Conservation (phyloP, 805 yeast genomes). For the Suhomyces vadensis region DNA sequence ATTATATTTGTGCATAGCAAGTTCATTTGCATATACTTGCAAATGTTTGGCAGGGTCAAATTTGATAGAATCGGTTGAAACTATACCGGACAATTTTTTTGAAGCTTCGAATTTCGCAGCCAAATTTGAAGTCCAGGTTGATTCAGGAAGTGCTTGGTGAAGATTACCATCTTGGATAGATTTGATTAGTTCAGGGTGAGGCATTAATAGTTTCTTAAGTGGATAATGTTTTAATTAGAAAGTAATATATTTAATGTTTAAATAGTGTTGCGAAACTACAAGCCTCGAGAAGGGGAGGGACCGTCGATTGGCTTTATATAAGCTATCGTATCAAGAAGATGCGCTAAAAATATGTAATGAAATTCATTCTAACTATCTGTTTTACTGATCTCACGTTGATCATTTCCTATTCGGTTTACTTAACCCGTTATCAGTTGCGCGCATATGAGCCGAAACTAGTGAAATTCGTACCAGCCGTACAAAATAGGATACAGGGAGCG, state of each 20-base stretch:
- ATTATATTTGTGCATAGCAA: conserved; percentile 19
- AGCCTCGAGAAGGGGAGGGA: neutral
- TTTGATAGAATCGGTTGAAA: conserved; percentile 6
- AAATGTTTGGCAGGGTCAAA: conserved; percentile 40
- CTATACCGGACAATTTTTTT: conserved; percentile 11
- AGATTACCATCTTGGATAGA: conserved; percentile 32
- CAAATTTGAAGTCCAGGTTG: conserved; percentile 33
- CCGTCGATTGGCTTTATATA: neutral
- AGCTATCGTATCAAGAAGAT: neutral
- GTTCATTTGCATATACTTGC: conserved; percentile 24
- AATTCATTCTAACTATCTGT: too few relatives aligned
- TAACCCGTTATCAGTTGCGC: conserved; percentile 4
- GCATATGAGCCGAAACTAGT: neutral
- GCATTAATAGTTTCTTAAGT: too few relatives aligned
- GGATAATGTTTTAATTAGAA: neutral
- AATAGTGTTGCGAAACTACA: neutral
- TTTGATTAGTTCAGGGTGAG: conserved; percentile 11
- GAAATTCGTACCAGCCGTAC: neutral
- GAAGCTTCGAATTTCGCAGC: conserved; percentile 28
- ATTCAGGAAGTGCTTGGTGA: conserved; percentile 34
- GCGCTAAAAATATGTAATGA: too few relatives aligned
- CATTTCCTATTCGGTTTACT: conserved; percentile 8
- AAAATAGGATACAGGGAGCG: neutral
- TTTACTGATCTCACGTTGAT: too few relatives aligned
- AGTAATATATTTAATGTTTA: neutral